Evolutionary conservation across 352 stramenopile species (phyloP).

Genomic region (Phytophthora multivora): DNA sequence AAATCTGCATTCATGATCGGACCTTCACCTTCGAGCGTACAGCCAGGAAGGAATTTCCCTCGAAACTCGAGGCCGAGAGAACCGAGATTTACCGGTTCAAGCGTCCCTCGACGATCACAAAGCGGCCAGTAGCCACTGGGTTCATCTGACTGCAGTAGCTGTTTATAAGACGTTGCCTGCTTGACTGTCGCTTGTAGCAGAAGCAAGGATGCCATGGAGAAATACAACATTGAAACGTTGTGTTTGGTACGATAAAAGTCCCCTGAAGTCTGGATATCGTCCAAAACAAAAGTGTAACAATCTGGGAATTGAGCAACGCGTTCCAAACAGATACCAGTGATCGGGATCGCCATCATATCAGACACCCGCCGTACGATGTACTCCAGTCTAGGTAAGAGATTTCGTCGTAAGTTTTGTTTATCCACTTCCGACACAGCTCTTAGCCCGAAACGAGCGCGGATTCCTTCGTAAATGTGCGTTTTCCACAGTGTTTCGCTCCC

Average conservation of each 20-base stretch:
- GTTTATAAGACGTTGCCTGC: constrained; percentile 82
- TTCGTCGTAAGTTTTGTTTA: constrained; percentile 70
- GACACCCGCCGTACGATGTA: constrained; percentile 59
- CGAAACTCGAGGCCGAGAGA: constrained; percentile 44
- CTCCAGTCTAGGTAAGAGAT: constrained; percentile 49
- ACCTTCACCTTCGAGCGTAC: constrained; percentile 71
- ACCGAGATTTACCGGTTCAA: constrained; percentile 75
- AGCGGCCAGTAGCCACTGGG: constrained; percentile 89
- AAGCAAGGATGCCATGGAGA: constrained; percentile 88
- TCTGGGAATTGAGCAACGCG: constrained; percentile 56
- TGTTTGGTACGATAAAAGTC: constrained; percentile 75
- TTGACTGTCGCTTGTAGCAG: constrained; percentile 75
- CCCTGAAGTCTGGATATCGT: constrained; percentile 55
- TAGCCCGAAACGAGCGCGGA: constrained; percentile 74
- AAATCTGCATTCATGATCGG: constrained; percentile 85
- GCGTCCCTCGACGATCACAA: constrained; percentile 78
- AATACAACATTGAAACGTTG: constrained; percentile 86
- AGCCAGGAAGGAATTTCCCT: constrained; percentile 65
- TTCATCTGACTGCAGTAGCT: constrained; percentile 66
- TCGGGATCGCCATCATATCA: constrained; percentile 62
- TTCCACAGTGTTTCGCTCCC: constrained; percentile 79
- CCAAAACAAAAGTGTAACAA: constrained; percentile 75
- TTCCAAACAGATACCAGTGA: constrained; percentile 47
- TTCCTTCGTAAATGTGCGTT: constrained; percentile 72
- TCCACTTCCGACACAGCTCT: constrained; percentile 77